Conservation (phyloP, 1,284 basidiomycete genomes). For the Pterulicium gracile region DNA sequence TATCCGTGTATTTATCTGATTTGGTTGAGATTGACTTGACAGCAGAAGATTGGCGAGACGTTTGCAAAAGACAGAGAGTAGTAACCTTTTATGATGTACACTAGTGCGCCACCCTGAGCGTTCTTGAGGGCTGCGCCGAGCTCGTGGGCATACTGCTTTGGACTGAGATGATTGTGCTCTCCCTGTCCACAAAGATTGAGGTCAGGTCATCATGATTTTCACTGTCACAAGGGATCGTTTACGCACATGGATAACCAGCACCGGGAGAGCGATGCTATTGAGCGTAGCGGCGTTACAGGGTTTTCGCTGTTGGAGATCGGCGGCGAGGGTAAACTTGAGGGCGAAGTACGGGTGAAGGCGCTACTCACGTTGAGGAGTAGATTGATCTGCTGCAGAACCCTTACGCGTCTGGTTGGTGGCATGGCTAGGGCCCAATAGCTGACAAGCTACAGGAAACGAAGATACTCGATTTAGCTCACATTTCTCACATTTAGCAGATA, state of each 20-base stretch:
- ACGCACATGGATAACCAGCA: slow-evolving; percentile 61
- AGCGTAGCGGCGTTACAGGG: slow-evolving; percentile 36
- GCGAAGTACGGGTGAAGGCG: slow-evolving; percentile 2
- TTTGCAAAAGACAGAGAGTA: too few species aligned
- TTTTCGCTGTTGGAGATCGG: slow-evolving; percentile 42
- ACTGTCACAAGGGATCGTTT: not conserved
- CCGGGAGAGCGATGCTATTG: slow-evolving; percentile 46
- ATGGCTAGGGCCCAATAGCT: slow-evolving; percentile 47
- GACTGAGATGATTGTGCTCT: slow-evolving; percentile 43
- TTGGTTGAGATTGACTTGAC: too few species aligned
- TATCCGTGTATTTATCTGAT: too few species aligned
- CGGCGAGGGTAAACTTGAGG: slow-evolving; percentile 1
- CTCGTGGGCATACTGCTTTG: slow-evolving; percentile 45
- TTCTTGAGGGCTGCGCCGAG: slow-evolving; percentile 38
- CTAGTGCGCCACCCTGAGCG: slow-evolving; percentile 33
- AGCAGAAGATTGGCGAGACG: too few species aligned
- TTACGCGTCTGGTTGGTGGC: slow-evolving; percentile 41
- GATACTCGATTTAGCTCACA: slow-evolving; percentile 3
- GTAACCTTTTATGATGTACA: slow-evolving; percentile 58
- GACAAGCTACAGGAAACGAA: slow-evolving; percentile 34
- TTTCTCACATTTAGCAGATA: slow-evolving; percentile 5
- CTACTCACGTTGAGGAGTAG: slow-evolving; percentile 46
- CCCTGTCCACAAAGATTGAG: slow-evolving; percentile 35
- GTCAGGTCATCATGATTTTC: slow-evolving; percentile 6
- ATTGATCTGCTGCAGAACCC: slow-evolving; percentile 40